Percentiles rank a stretch among this genome's conserved stretches.
Evolutionary conservation across 1,139 yeast genomes (phyloP).

Genomic region (Wickerhamomyces sp.): DNA sequence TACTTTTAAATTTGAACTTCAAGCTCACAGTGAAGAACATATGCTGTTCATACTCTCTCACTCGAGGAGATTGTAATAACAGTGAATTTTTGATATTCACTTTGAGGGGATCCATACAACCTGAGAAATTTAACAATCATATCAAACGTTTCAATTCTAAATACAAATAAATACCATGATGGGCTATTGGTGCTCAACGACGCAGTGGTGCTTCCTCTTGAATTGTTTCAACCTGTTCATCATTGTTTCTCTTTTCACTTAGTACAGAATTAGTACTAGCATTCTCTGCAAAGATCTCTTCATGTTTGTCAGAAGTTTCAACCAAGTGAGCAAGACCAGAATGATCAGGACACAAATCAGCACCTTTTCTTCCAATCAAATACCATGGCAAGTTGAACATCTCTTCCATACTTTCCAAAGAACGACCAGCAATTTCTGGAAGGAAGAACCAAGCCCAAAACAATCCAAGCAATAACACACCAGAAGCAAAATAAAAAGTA

Average conservation of each 20-base stretch:
- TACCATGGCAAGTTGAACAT: constrained; percentile 55
- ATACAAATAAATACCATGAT: no score
- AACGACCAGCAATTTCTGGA: constrained; percentile 46
- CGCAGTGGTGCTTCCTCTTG: no score
- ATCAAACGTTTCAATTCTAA: no score
- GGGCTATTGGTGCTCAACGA: no score
- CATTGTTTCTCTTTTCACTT: constrained; percentile 29
- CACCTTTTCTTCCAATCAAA: constrained; percentile 45
- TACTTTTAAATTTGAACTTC: no score
- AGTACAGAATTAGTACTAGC: constrained; percentile 29
- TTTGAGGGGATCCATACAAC: no score
- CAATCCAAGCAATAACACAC: constrained; percentile 35
- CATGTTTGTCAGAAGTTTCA: background rate
- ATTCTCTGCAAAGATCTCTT: constrained; percentile 26
- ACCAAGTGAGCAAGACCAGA: constrained; percentile 28
- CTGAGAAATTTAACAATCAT: no score
- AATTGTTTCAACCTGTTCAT: constrained; percentile 9
- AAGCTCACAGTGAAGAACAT: no score
- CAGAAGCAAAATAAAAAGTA: constrained; percentile 48
- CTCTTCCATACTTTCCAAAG: constrained; percentile 55
- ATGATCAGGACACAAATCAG: constrained; percentile 45
- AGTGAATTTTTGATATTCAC: no score
- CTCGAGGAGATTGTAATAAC: no score
- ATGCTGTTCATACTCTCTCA: no score
- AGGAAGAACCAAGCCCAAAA: constrained; percentile 43